These are phyloP conservation scores for Bocquillonia castaneifolia DNA, from an alignment of 441 rosid genomes.

Conservation along the genomic window DNA sequence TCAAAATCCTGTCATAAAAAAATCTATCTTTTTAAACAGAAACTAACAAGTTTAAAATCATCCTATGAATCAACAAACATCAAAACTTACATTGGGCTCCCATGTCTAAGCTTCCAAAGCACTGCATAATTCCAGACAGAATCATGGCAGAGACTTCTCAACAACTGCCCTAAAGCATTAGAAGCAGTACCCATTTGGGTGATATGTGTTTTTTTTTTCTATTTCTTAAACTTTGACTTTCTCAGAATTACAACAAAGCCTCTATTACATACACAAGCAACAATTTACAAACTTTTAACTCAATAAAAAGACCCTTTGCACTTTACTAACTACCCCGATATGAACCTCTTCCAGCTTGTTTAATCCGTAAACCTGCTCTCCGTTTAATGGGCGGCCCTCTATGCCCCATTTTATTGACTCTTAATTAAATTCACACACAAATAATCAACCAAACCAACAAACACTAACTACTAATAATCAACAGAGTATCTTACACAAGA, in stretches of 20 bases:
- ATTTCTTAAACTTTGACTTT: neutral
- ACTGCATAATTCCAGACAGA: slow-evolving; percentile 55
- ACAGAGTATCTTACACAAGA: no score
- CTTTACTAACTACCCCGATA: slow-evolving; percentile 50
- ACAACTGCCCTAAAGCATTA: slow-evolving; percentile 44
- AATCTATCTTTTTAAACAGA: neutral
- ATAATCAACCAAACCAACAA: no score
- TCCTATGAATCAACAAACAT: neutral
- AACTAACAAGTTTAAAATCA: neutral
- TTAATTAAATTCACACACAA: no score
- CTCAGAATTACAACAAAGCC: no score
- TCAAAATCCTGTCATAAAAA: slow-evolving; percentile 40
- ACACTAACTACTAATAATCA: no score
- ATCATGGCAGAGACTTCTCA: slow-evolving; percentile 43
- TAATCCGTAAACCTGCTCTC: slow-evolving; percentile 46
- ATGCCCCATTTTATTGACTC: slow-evolving; percentile 31
- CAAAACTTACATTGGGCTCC: slow-evolving; percentile 43
- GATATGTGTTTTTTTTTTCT: slow-evolving; percentile 17
- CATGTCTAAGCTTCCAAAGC: slow-evolving; percentile 51
- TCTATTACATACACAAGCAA: neutral
- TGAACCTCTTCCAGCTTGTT: slow-evolving; percentile 62
- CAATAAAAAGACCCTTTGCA: neutral
- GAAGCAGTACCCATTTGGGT: slow-evolving; percentile 41
- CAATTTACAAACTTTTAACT: neutral
- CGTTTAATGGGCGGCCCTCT: slow-evolving; percentile 53